Base-by-base conservation (phyloP, 129 eudicot genomes). In the Glebionis coronaria region DNA sequence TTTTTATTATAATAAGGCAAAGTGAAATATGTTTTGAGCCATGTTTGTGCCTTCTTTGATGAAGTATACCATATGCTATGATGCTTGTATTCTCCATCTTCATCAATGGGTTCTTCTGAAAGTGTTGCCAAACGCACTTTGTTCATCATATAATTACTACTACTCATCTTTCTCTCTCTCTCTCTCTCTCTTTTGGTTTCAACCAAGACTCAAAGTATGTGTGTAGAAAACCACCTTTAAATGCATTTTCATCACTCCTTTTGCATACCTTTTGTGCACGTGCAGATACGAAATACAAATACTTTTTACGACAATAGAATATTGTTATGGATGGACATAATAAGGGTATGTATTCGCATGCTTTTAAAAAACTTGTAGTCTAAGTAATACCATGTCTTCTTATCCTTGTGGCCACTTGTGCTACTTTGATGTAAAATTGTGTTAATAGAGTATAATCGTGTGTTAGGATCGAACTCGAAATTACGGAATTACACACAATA, bases 21-120 rank as follows among this genome's bases (percentile, higher is more conserved):
- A 49, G 83, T 77, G 40, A 85, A 71, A 25, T 80, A 88, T 42
- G 80, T 81, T 53, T 79, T 82, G 52, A 93, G 77, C 97, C 99
- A 89, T 79, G 83, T 61, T 58, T 81, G 83, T 42, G 73, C 77
- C 70, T 78, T 84, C 81, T 67, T 80, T 40, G 72, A 76, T 27
- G 79, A 66, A 51, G 76, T 61, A 44, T 51, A 65, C 73, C 78
- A 71, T 56, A 62, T 60, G 78, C 78, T 79, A 1, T 61, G 79
- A 62, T 63, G 73, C 55, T 42, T 69, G 70, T 77, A 56, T 28
- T 59, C 77, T 20, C 76, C 85, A 23, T 82, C 91, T 47, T 88
- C 98, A 46, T 80, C 84, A 27, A 78, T 63, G 53, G 95, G 98
- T 73, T 80, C 98, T 74, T 93, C 98, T 71, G 87, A 82, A 64